Base-by-base conservation (phyloP, 805 yeast species). In the Saccharomyces paradoxus region DNA sequence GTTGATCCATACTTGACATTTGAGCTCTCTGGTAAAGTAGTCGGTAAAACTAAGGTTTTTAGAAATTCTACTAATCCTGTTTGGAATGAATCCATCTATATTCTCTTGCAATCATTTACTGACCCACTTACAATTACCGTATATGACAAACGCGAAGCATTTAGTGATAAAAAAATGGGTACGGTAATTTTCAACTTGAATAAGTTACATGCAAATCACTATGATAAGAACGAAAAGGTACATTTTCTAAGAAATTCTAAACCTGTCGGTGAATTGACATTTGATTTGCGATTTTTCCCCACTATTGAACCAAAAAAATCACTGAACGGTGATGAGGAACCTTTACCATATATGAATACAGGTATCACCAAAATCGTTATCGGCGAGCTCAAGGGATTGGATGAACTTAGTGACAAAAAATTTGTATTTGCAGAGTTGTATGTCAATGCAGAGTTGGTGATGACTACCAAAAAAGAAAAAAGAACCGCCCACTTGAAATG, bases 281-380 rank as follows among this genome's bases (percentile, higher is more conserved):
- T 83, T 67, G 89, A 86, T 57, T 77, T 86, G 61, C 81, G 81
- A 58, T 87, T 79, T 74, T 82, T 82, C 77, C 92, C 95, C 37
- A 83, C 92, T 10, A 71, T 89, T 54, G 73, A 73, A 53, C 67
- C 70, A 77, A 80, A 70, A 76, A 81, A 53, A 70, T 75, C 58
- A 73, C 79, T 87, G 1, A 96, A 90, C 69, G 96, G 96, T 49
- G 86, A 91, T 2, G 75, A 79, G 53, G 83, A 82, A 58, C 89
- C 95, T 44, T 87, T 94, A 44, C 96, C 96, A 48, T 96, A 89
- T 58, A 80, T 88, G 67, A 91, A 90, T 72, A 89, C 97, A n/a
- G 98, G 98, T 77, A 83, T 94, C 60, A 81, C 84, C 26, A 77
- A 82, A 63, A 73, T 67, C n/a, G 50, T 48, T 24, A 50, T 91